These are phyloP conservation scores for Cyberlindnera amylophila DNA, from an alignment of 805 yeast species.

Conservation along the genomic window DNA sequence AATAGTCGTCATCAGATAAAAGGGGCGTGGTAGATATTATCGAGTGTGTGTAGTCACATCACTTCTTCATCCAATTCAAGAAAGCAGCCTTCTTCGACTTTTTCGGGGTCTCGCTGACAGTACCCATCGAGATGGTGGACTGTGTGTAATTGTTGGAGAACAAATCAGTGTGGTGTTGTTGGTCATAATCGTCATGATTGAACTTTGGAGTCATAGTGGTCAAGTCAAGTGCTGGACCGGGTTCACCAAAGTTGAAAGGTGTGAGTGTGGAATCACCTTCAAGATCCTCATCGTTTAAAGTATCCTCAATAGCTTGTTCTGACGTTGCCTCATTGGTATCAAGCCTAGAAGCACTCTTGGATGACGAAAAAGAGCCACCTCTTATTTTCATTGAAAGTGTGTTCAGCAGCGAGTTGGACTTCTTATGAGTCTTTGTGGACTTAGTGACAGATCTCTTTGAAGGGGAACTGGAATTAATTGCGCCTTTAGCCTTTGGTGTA, in stretches of 20 bases:
- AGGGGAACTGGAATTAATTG: constrained; percentile 2
- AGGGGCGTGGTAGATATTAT: not conserved
- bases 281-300: constrained; percentile 8
- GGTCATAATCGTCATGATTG: constrained; percentile 69
- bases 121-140: too few relatives aligned
- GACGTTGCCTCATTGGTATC: not conserved
- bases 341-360: constrained; percentile 1
- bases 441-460: constrained; percentile 11
- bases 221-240: constrained; percentile 27
- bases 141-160: not conserved
- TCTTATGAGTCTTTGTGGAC: constrained; percentile 16
- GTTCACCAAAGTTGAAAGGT: constrained; percentile 27
- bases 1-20: not conserved
- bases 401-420: constrained; percentile 23
- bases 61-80: constrained; percentile 16
- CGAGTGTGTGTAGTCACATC: not conserved
- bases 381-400: constrained; percentile 18
- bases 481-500: constrained; percentile 6
- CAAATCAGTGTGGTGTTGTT: not conserved
- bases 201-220: constrained; percentile 25
- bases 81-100: constrained; percentile 10
- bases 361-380: constrained; percentile 20
- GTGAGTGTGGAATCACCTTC: constrained; percentile 26
- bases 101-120: constrained; percentile 5
- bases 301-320: not conserved